These are phyloP conservation scores for Linum lewisii DNA, from an alignment of 345 rosid species.

Conservation along the genomic window DNA sequence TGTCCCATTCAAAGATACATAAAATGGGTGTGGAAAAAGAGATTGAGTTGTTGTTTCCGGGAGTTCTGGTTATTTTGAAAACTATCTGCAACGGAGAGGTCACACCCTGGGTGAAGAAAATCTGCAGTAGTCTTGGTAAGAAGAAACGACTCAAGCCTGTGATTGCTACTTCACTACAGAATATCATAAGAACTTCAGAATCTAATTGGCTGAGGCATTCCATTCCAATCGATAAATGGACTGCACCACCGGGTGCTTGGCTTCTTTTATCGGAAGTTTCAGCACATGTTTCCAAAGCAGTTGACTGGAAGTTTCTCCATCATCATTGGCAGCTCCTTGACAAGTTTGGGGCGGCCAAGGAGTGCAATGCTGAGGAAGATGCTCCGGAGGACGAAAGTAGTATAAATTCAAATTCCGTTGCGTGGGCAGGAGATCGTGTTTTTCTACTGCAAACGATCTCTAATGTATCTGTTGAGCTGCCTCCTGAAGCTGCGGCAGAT, in stretches of 20 bases:
- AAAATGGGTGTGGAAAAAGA: constrained; percentile 33
- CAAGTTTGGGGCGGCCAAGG: constrained; percentile 36
- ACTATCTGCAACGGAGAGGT: constrained; percentile 70
- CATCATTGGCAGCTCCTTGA: constrained; percentile 88
- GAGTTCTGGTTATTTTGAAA: constrained; percentile 49
- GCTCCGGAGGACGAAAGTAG: constrained; percentile 29
- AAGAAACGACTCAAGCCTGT: constrained; percentile 60
- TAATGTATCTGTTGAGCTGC: constrained; percentile 76
- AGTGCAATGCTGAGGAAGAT: constrained; percentile 21
- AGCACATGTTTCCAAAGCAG: constrained; percentile 49
- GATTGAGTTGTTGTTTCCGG: constrained; percentile 43
- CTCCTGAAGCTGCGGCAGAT: constrained; percentile 77
- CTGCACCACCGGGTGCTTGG: constrained; percentile 95
- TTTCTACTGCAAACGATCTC: constrained; percentile 86
- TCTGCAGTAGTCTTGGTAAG: constrained; percentile 74
- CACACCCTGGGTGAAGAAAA: constrained; percentile 79
- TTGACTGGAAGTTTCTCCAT: constrained; percentile 90
- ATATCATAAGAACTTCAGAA: constrained; percentile 65
- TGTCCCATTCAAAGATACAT: constrained; percentile 17
- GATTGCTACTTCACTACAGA: constrained; percentile 59
- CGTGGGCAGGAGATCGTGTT: constrained; percentile 91
- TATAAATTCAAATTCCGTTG: constrained; percentile 41
- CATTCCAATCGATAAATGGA: constrained; percentile 73
- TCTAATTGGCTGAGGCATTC: constrained; percentile 69
- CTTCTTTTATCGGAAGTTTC: constrained; percentile 92